These are phyloP conservation scores for Iberis pinnata DNA, from an alignment of 345 rosid species.

Conservation along the genomic window DNA sequence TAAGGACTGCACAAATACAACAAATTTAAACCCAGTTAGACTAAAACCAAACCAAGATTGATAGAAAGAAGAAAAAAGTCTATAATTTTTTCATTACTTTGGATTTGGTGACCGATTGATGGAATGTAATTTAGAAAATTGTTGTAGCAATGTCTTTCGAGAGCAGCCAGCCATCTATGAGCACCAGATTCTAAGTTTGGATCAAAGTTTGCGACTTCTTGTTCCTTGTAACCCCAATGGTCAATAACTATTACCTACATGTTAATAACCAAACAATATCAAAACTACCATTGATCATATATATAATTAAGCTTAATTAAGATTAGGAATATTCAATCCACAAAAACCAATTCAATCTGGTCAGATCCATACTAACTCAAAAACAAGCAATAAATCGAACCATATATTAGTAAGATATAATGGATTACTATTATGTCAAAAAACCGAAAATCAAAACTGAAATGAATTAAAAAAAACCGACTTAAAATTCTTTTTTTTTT, in stretches of 20 bases:
- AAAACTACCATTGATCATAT: not conserved
- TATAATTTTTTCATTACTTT: not conserved
- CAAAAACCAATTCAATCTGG: too few relatives aligned
- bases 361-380: too few relatives aligned
- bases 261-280: not conserved
- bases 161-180: conserved; percentile 41
- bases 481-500: too few relatives aligned
- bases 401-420: too few relatives aligned
- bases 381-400: too few relatives aligned
- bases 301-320: not conserved
- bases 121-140: not conserved
- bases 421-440: too few relatives aligned
- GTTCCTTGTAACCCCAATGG: conserved; percentile 45
- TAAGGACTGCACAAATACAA: conserved; percentile 27
- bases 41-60: not conserved
- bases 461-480: too few relatives aligned
- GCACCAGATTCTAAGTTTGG: conserved; percentile 41
- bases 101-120: not conserved
- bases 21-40: not conserved
- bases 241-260: conserved; percentile 55
- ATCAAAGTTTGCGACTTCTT: conserved; percentile 22
- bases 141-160: conserved; percentile 37
- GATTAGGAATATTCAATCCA: too few relatives aligned
- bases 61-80: not conserved
- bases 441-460: too few relatives aligned